phyloP scores from a whole-genome alignment of 2,329 filamentous ascomycete species.

The Ramularia collo-cygni region DNA sequence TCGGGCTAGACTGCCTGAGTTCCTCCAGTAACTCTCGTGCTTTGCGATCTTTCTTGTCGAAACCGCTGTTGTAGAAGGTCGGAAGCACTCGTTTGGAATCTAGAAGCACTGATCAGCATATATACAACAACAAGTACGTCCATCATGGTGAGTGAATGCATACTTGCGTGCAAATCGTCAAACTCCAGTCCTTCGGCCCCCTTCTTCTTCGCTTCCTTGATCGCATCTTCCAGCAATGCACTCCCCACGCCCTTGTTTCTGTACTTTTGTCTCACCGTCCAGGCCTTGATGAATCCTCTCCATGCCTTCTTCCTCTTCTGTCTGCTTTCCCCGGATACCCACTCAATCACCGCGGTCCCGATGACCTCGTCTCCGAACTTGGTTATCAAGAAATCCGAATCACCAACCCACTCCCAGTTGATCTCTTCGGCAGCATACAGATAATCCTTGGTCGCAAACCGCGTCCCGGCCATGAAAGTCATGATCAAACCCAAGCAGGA shows the following conservation, averaged over 20 bases:
- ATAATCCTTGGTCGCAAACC: slow-evolving; percentile 57
- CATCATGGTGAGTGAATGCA: slow-evolving; percentile 29
- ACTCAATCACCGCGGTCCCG: slow-evolving; percentile 61
- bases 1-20: slow-evolving; percentile 26
- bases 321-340: slow-evolving; percentile 45
- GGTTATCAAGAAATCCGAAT: slow-evolving; percentile 50
- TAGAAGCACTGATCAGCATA: slow-evolving; percentile 16
- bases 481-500: slow-evolving; percentile 57
- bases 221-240: slow-evolving; percentile 66
- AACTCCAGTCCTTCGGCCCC: slow-evolving; percentile 68
- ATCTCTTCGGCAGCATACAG: slow-evolving; percentile 55
- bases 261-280: slow-evolving; percentile 68
- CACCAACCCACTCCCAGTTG: slow-evolving; percentile 55
- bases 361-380: slow-evolving; percentile 63
- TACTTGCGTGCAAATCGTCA: slow-evolving; percentile 71
- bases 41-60: slow-evolving; percentile 53
- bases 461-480: slow-evolving; percentile 55
- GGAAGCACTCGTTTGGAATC: slow-evolving; percentile 53
- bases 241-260: slow-evolving; percentile 65
- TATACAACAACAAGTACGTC: background rate
- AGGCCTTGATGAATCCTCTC: slow-evolving; percentile 67
- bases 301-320: slow-evolving; percentile 49
- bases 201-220: slow-evolving; percentile 58
- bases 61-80: slow-evolving; percentile 53
- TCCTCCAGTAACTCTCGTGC: slow-evolving; percentile 40